Evolutionary conservation across 73 alveolate species (phyloP).

Genomic region (Loxodes magnus): DNA sequence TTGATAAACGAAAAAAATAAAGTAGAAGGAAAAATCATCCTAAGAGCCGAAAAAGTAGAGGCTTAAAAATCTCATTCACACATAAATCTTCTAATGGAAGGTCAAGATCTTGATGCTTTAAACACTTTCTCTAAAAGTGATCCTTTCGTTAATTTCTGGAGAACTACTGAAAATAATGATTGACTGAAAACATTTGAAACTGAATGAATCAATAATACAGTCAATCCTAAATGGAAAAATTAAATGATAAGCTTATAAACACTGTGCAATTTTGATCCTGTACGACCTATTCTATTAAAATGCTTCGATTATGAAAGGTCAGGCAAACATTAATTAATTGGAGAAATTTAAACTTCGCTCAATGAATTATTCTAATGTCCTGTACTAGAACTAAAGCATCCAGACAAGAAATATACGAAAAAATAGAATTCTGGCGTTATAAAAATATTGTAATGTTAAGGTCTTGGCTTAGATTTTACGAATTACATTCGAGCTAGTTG

Average conservation of each 20-base stretch:
- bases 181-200: constrained; percentile 17
- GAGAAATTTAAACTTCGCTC: constrained; percentile 13
- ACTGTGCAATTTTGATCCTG: constrained; percentile 15
- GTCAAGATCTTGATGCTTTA: constrained; percentile 6
- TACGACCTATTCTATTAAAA: constrained; percentile 23
- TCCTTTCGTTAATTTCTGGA: constrained; percentile 22
- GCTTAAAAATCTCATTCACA: too few species aligned
- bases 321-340: constrained; percentile 14
- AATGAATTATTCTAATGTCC: neutral
- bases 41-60: constrained; percentile 30
- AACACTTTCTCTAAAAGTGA: constrained; percentile 33
- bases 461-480: constrained; percentile 37
- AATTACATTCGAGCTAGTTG: constrained; percentile 79
- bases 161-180: constrained; percentile 20
- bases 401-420: constrained; percentile 13
- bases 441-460: constrained; percentile 19
- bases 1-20: constrained; percentile 1
- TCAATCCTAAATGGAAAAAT: constrained; percentile 29
- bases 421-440: constrained; percentile 1
- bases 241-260: constrained; percentile 11
- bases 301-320: constrained; percentile 43
- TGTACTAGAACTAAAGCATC: constrained; percentile 5
- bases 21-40: constrained; percentile 32
- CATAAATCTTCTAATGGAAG: too few species aligned
- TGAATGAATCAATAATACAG: constrained; percentile 18